Conservation (phyloP, 805 yeast genomes). For the Saturnispora halmiae region DNA sequence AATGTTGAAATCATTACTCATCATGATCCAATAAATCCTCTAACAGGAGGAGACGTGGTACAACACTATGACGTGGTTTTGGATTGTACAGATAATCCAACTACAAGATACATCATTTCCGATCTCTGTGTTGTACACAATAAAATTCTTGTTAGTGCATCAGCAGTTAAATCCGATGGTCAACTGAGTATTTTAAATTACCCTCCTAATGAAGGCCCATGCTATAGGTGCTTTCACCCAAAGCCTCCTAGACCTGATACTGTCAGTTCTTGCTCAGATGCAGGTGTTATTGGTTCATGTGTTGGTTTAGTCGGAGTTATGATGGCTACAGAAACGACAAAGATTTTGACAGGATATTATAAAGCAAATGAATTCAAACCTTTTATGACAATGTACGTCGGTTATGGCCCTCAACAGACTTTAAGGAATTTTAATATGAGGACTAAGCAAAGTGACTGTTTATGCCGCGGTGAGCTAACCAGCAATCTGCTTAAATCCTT, state of each 20-base stretch:
- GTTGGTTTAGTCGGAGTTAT: slow-evolving; percentile 83
- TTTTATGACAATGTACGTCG: slow-evolving; percentile 58
- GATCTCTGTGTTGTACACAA: slow-evolving; percentile 68
- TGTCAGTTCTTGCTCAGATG: slow-evolving; percentile 81
- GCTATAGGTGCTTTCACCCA: slow-evolving; percentile 92
- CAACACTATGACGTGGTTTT: slow-evolving; percentile 63
- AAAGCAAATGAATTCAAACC: slow-evolving; percentile 49
- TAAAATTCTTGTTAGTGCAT: slow-evolving; percentile 78
- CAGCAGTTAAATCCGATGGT: slow-evolving; percentile 88
- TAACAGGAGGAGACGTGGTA: slow-evolving; percentile 57
- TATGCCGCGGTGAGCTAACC: slow-evolving; percentile 46
- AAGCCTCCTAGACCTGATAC: slow-evolving; percentile 78
- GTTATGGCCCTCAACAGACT: slow-evolving; percentile 49
- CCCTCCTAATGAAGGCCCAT: slow-evolving; percentile 56
- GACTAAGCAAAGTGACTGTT: slow-evolving; percentile 48
- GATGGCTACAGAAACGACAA: slow-evolving; percentile 84
- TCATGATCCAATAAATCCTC: slow-evolving; percentile 40
- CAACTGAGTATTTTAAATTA: slow-evolving; percentile 74
- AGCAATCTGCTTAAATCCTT: slow-evolving; percentile 36
- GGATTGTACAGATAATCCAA: slow-evolving; percentile 94
- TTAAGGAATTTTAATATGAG: slow-evolving; percentile 76
- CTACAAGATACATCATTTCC: slow-evolving; percentile 74
- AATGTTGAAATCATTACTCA: slow-evolving; percentile 46
- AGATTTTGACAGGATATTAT: slow-evolving; percentile 54
- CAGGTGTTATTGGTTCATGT: slow-evolving; percentile 94